Base-by-base conservation (phyloP, 225 moss, liverwort and hornwort genomes). In the Polytrichum commune region DNA sequence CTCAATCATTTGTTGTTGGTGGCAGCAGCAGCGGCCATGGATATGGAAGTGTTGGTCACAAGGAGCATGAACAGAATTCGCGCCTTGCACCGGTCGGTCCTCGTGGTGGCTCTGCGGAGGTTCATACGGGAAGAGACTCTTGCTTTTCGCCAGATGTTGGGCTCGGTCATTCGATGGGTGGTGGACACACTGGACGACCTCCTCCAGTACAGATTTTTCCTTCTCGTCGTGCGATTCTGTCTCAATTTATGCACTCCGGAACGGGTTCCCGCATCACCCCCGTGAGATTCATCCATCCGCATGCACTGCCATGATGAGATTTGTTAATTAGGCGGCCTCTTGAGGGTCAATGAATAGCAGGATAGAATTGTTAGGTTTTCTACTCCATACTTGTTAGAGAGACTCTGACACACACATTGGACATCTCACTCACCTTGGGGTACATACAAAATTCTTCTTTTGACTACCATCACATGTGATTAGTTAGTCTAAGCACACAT, bases 121-220 rank as follows among this genome's bases (percentile, higher is more conserved):
- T 80, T 76, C 66, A 56, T 86, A 56, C 80, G 78, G 35, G 83
- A 86, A 29, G 78, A 86, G 76, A 86, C 76, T 54, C 19, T 78
- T 10, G 81, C 86, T 68, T 81, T 86, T 29, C 78, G 81, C 55
- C 81, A 83, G 54, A 83, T 81, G 83, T 61, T 86, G 74, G 83
- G 86, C 22, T 73, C 74, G 28, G 76, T 74, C 46, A 68, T 86
- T 18, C 71, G 78, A 60, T 86, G 83, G 83, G 74, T 72, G 63
- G 76, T 86, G 68, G 71, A 60, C 30, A 64, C 72, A 53, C 78
- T 86, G 8, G 83, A 78, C 61, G 83, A 86, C 73, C 80, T 86
- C 29, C 71, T 81, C 72, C 69, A 78, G 66, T 74, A 86, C 54
- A 76, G 81, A 19, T 53, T 81, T 29, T 83, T 79, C 27, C 72